Evolutionary conservation across 1,284 basidiomycete species (phyloP).

Genomic region (Singerocomus rubriflavus): DNA sequence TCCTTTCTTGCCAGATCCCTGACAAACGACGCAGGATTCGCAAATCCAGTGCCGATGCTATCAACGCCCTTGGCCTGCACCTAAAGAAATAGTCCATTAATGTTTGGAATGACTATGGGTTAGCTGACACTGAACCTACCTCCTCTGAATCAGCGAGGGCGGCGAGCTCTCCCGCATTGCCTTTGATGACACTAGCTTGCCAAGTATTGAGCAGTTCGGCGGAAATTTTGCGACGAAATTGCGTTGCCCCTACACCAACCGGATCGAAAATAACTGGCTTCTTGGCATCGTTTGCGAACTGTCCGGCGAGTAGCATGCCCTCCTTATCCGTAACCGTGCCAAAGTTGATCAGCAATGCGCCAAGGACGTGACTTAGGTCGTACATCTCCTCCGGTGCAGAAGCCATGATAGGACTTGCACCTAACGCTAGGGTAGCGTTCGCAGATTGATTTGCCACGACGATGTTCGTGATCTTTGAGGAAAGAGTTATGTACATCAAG

Average conservation of each 20-base stretch:
- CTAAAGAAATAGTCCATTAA: slow-evolving; percentile 22
- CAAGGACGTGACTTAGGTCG: slow-evolving; percentile 69
- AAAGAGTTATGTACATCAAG: slow-evolving; percentile 7
- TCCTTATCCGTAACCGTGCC: slow-evolving; percentile 75
- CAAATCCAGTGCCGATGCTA: slow-evolving; percentile 73
- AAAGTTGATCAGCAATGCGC: slow-evolving; percentile 84
- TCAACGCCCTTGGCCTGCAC: slow-evolving; percentile 88
- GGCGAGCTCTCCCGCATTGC: slow-evolving; percentile 90
- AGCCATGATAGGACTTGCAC: slow-evolving; percentile 94
- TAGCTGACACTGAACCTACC: slow-evolving; percentile 37
- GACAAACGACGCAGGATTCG: slow-evolving; percentile 73
- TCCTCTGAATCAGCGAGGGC: slow-evolving; percentile 74
- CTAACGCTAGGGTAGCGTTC: slow-evolving; percentile 87
- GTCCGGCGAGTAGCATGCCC: slow-evolving; percentile 83
- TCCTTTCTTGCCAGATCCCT: slow-evolving; percentile 70
- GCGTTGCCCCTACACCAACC: slow-evolving; percentile 87
- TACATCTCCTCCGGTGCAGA: slow-evolving; percentile 80
- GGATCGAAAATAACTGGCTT: slow-evolving; percentile 93
- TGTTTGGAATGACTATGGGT: background rate
- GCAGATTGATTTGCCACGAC: slow-evolving; percentile 91
- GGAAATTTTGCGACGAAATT: slow-evolving; percentile 62
- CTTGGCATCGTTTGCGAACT: slow-evolving; percentile 61
- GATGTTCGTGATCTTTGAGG: slow-evolving; percentile 78
- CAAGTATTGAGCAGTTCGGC: slow-evolving; percentile 77
- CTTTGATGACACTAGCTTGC: slow-evolving; percentile 93